These are phyloP conservation scores for Candida insectorum DNA, from an alignment of 805 yeast genomes.

Conservation along the genomic window DNA sequence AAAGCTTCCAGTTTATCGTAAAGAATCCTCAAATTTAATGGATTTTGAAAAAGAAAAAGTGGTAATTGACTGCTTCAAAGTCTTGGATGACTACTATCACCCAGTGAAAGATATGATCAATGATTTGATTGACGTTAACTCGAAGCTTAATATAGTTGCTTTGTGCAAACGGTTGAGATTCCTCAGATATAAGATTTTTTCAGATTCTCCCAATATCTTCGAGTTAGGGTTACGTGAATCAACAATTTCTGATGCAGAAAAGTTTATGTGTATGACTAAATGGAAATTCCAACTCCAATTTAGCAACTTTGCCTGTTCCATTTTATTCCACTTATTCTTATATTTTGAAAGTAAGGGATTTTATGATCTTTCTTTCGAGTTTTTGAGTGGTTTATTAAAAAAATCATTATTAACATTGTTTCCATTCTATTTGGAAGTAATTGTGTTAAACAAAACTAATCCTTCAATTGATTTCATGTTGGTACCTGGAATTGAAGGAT, in stretches of 20 bases:
- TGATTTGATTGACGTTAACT: slow-evolving; percentile 9
- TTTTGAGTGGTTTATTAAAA: slow-evolving; percentile 26
- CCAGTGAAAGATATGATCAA: slow-evolving; percentile 11
- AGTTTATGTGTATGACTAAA: slow-evolving; percentile 11
- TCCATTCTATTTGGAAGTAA: slow-evolving; percentile 27
- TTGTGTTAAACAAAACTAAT: slow-evolving; percentile 33
- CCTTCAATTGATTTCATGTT: slow-evolving; percentile 36
- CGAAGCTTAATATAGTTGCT: slow-evolving; percentile 2
- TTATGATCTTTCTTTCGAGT: slow-evolving; percentile 29
- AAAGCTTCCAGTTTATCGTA: slow-evolving; percentile 21
- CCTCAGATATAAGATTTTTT: slow-evolving; percentile 3
- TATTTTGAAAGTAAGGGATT: slow-evolving; percentile 35
- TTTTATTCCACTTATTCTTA: slow-evolving; percentile 32
- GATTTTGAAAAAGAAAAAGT: slow-evolving; percentile 35
- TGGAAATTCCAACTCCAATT: slow-evolving; percentile 19
- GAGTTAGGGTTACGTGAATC: slow-evolving; percentile 20
- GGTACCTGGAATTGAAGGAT: slow-evolving; percentile 32
- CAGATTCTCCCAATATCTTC: slow-evolving; percentile 17
- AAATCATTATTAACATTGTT: slow-evolving; percentile 25
- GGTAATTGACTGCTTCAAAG: slow-evolving; percentile 26
- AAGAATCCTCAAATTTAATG: slow-evolving; percentile 33
- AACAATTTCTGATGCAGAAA: slow-evolving; percentile 27
- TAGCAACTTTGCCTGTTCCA: slow-evolving; percentile 21
- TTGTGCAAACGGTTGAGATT: slow-evolving; percentile 5
- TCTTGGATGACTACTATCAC: slow-evolving; percentile 24